phyloP scores from a whole-genome alignment of 108 stramenopile genomes.

The Schizochytrium sp. region DNA sequence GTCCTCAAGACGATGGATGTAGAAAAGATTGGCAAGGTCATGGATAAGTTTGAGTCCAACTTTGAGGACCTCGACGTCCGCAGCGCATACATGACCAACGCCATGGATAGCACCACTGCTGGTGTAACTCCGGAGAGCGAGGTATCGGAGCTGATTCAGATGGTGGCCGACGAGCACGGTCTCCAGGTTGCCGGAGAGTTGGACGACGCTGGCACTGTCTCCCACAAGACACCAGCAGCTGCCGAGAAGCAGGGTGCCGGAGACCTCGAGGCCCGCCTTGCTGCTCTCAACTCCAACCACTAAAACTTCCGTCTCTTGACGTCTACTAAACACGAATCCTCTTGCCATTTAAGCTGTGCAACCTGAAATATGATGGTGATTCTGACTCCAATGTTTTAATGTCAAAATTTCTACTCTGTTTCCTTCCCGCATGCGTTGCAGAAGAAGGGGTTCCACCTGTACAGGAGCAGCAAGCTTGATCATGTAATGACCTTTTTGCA shows the following conservation, averaged over 20 bases:
- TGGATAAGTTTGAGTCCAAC: slow-evolving; percentile 97
- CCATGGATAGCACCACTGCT: slow-evolving; percentile 95
- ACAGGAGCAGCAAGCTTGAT: too few relatives aligned
- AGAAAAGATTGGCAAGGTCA: slow-evolving; percentile 87
- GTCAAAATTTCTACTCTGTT: too few relatives aligned
- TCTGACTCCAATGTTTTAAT: too few relatives aligned
- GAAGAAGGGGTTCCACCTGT: too few relatives aligned
- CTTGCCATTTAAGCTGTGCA: background rate
- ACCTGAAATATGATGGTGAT: too few relatives aligned
- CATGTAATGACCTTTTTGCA: too few relatives aligned
- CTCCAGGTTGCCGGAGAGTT: slow-evolving; percentile 90
- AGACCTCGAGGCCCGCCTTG: slow-evolving; percentile 63
- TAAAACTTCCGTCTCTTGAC: background rate
- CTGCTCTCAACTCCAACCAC: slow-evolving; percentile 48
- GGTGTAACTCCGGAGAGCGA: slow-evolving; percentile 94
- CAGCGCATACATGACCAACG: slow-evolving; percentile 90
- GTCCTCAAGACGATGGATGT: slow-evolving; percentile 89
- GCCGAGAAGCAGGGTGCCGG: slow-evolving; percentile 52
- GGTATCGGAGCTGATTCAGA: slow-evolving; percentile 86
- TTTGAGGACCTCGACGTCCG: slow-evolving; percentile 98
- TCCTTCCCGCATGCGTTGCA: too few relatives aligned
- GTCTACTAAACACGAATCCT: background rate
- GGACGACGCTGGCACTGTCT: slow-evolving; percentile 87
- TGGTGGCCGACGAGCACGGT: slow-evolving; percentile 88
- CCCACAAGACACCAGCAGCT: slow-evolving; percentile 78